These are phyloP conservation scores for Incumbomyces delicatus DNA, from an alignment of 2,329 filamentous ascomycete genomes.

Conservation along the genomic window DNA sequence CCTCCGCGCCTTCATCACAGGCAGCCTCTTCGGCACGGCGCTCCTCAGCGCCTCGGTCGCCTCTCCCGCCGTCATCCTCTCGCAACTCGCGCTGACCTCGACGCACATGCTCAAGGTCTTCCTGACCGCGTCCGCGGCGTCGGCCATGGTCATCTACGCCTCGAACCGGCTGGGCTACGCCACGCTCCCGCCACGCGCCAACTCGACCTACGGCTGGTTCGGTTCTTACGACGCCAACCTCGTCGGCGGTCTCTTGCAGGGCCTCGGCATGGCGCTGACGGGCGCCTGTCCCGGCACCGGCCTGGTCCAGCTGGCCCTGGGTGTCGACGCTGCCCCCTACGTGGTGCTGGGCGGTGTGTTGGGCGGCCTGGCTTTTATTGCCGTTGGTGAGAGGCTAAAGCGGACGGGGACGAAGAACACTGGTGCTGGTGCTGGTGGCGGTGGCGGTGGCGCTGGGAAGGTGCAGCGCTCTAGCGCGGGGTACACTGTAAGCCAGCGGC, in stretches of 20 bases:
- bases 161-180: constrained; percentile 37
- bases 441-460: too few species aligned
- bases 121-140: constrained; percentile 51
- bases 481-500: constrained; percentile 8
- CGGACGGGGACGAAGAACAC: neutral
- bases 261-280: constrained; percentile 56
- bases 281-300: constrained; percentile 58
- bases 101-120: constrained; percentile 60
- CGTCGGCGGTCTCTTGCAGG: constrained; percentile 52
- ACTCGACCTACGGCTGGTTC: constrained; percentile 45
- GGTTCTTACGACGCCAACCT: constrained; percentile 54
- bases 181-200: constrained; percentile 39
- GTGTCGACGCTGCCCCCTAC: constrained; percentile 42
- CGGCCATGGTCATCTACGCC: constrained; percentile 44
- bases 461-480: neutral
- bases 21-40: constrained; percentile 53
- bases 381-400: constrained; percentile 9
- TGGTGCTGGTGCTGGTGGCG: neutral
- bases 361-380: constrained; percentile 39
- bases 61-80: constrained; percentile 49
- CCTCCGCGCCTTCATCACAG: constrained; percentile 33
- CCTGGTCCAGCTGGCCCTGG: constrained; percentile 49
- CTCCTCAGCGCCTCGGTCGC: constrained; percentile 52
- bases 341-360: constrained; percentile 46
- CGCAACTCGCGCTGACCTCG: constrained; percentile 51